Conservation (phyloP, 331 rosid species). For the Phaseolus coccineus region DNA sequence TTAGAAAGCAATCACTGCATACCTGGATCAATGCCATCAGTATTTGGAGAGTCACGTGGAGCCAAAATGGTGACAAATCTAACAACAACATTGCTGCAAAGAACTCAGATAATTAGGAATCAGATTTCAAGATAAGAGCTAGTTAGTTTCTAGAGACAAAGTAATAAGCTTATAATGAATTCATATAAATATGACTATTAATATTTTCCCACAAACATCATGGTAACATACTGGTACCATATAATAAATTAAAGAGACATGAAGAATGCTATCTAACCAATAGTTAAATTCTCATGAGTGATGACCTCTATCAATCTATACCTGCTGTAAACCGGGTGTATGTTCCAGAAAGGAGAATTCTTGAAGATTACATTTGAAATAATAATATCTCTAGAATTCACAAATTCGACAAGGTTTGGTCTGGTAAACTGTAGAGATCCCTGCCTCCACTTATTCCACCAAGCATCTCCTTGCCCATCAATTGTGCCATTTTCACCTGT, state of each 20-base stretch:
- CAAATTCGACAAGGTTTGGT: conserved; percentile 83
- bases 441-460: conserved; percentile 99
- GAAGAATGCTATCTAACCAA: background rate
- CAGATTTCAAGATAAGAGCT: background rate
- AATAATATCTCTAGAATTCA: conserved; percentile 72
- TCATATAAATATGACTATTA: background rate
- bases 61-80: conserved; percentile 79
- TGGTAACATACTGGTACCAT: background rate
- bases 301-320: conserved; percentile 52
- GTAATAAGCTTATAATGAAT: background rate
- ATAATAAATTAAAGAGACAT: background rate
- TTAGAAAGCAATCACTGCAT: background rate
- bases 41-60: conserved; percentile 86
- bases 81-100: conserved; percentile 77
- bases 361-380: conserved; percentile 79
- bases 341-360: conserved; percentile 94
- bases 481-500: conserved; percentile 92
- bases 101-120: conserved; percentile 19
- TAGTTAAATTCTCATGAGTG: background rate
- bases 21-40: conserved; percentile 94
- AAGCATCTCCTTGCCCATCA: conserved; percentile 88
- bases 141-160: conserved; percentile 14
- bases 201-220: background rate
- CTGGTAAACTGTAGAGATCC: conserved; percentile 81
- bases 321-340: conserved; percentile 97